These are phyloP conservation scores for Nicotiana noctiflora DNA, from an alignment of 257 asterid species.

Conservation along the genomic window DNA sequence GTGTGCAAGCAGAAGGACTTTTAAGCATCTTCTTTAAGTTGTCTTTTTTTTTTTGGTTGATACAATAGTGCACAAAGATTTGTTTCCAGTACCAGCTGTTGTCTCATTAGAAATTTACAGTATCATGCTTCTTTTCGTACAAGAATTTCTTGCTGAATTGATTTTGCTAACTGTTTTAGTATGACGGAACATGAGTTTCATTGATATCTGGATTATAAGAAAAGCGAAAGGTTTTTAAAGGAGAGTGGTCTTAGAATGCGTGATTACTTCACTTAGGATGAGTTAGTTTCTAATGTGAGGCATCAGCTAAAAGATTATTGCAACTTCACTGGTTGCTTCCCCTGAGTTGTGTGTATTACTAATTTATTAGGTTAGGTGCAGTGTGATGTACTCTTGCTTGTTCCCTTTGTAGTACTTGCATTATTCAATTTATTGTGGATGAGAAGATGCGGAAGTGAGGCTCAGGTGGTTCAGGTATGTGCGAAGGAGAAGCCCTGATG, in stretches of 20 bases:
- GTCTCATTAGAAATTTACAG: not conserved
- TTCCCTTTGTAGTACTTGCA: not conserved
- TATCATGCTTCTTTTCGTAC: not conserved
- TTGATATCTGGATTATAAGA: not conserved
- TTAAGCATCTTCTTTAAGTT: not conserved
- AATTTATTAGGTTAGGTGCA: not conserved
- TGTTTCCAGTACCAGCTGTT: not conserved
- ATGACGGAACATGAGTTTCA: not conserved
- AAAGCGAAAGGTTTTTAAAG: not conserved
- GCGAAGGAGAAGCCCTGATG: no score
- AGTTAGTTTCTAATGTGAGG: not conserved
- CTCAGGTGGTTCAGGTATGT: no score
- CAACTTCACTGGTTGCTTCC: not conserved
- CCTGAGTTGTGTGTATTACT: not conserved
- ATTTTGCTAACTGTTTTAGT: not conserved
- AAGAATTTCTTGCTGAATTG: not conserved
- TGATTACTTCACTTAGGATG: not conserved
- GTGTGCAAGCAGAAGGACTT: no score
- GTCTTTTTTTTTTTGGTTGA: not conserved
- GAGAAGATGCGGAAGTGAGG: no score
- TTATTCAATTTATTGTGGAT: not conserved
- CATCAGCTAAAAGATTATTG: not conserved
- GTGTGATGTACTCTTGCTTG: not conserved
- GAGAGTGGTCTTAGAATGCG: not conserved
- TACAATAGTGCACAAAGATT: not conserved